phyloP scores from a whole-genome alignment of 768 basidiomycete genomes.

The Mrakia hoshinonis region DNA sequence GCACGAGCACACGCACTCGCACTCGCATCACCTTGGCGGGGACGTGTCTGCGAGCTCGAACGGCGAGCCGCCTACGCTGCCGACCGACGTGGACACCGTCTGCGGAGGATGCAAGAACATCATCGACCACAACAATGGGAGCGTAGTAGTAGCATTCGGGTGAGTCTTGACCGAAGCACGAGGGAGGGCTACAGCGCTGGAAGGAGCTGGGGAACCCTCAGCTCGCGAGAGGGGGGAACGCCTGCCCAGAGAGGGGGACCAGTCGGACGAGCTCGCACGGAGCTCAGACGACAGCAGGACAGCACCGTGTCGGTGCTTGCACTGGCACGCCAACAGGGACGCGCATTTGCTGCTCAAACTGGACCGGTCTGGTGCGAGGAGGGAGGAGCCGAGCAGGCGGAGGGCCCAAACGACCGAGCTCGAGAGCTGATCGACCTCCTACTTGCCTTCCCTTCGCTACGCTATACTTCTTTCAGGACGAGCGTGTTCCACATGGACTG shows the following conservation, averaged over 20 bases:
- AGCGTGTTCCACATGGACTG: slow-evolving; percentile 39
- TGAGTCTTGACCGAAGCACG: slow-evolving; percentile 44
- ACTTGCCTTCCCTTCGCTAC: neutral
- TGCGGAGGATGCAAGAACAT: slow-evolving; percentile 38
- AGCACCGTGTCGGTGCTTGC: neutral
- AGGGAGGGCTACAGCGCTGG: slow-evolving; percentile 9
- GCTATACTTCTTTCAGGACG: slow-evolving; percentile 20
- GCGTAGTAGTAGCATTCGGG: slow-evolving; percentile 88
- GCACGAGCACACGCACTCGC: neutral
- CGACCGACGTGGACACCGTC: slow-evolving; percentile 8
- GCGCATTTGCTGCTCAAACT: slow-evolving; percentile 39
- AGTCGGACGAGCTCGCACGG: neutral
- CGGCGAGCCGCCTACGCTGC: neutral
- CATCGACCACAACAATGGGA: slow-evolving; percentile 41
- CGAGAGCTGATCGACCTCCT: slow-evolving; percentile 1
- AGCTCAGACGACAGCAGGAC: neutral
- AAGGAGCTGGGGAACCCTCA: slow-evolving; percentile 29
- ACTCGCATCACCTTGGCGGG: neutral
- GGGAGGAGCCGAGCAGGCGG: no score
- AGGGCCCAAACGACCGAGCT: no score
- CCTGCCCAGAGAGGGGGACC: neutral
- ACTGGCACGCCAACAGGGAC: neutral
- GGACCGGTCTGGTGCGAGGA: no score
- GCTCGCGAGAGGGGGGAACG: neutral
- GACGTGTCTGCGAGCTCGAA: no score